Percentiles rank a stretch among this genome's conserved stretches.
Conservation (phyloP, 2,329 filamentous ascomycete species). For the Escovopsis weberi region DNA sequence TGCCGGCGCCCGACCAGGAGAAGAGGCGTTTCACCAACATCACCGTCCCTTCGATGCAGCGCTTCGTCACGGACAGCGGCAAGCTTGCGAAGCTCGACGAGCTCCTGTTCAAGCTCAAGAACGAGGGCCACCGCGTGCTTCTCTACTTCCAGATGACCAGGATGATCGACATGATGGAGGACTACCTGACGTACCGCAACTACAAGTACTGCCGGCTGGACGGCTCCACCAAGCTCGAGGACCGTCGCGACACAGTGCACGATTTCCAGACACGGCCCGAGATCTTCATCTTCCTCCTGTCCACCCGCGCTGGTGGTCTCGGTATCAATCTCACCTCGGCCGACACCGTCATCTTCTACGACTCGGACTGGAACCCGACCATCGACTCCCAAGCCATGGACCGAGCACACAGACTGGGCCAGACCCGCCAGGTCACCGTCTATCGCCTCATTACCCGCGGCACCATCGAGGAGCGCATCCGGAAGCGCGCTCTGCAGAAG, state of each 20-base stretch:
- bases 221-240: constrained; percentile 92
- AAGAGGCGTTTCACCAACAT: constrained; percentile 84
- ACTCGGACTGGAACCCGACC: constrained; percentile 98
- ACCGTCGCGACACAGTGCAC: constrained; percentile 86
- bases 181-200: constrained; percentile 96
- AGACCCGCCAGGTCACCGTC: constrained; percentile 90
- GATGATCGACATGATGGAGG: constrained; percentile 99
- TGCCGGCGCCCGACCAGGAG: constrained; percentile 66
- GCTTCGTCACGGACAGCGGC: constrained; percentile 94
- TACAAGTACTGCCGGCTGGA: constrained; percentile 97
- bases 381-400: constrained; percentile 99
- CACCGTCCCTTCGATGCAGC: constrained; percentile 85
- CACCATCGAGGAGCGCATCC: constrained; percentile 95
- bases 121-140: constrained; percentile 80
- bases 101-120: constrained; percentile 78
- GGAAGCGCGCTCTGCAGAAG: constrained; percentile 92
- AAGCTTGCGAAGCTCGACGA: constrained; percentile 87
- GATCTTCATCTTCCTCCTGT: constrained; percentile 93
- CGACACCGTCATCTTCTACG: constrained; percentile 99
- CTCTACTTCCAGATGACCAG: constrained; percentile 99
- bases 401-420: constrained; percentile 89
- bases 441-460: constrained; percentile 94
- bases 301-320: constrained; percentile 89
- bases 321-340: constrained; percentile 95
- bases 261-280: constrained; percentile 92